Conservation (phyloP, 1,284 basidiomycete genomes). For the Pholiota adiposa region DNA sequence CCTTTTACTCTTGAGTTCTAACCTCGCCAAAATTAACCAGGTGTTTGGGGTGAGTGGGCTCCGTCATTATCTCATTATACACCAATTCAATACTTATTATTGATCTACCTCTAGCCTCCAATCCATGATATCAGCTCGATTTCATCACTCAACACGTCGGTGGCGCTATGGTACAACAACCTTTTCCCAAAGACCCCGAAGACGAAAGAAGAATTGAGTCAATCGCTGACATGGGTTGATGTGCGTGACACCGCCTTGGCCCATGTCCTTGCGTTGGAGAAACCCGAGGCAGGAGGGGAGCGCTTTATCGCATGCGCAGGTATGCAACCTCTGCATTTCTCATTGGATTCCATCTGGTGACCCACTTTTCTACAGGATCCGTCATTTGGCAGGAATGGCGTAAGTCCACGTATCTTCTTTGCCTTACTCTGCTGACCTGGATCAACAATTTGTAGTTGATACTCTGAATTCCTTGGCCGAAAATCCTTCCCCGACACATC, state of each 20-base stretch:
- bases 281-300: constrained; percentile 34
- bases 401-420: background rate
- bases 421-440: background rate
- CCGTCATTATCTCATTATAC: background rate
- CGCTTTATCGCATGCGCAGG: constrained; percentile 33
- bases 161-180: constrained; percentile 27
- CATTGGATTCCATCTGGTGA: constrained; percentile 30
- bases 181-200: constrained; percentile 24
- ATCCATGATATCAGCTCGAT: constrained; percentile 22
- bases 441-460: constrained; percentile 3
- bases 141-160: constrained; percentile 26
- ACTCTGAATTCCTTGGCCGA: constrained; percentile 25
- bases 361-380: constrained; percentile 34
- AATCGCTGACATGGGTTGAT: constrained; percentile 30
- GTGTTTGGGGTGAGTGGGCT: constrained; percentile 16
- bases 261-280: constrained; percentile 31
- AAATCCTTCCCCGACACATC: constrained; percentile 26
- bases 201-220: constrained; percentile 23
- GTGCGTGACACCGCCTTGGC: constrained; percentile 35
- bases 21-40: constrained; percentile 5
- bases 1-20: background rate
- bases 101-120: constrained; percentile 12
- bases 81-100: background rate
- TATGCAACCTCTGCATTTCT: constrained; percentile 2
- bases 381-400: constrained; percentile 29